Conservation (phyloP, 2,329 filamentous ascomycete species). For the Stemphylium vesicarium region DNA sequence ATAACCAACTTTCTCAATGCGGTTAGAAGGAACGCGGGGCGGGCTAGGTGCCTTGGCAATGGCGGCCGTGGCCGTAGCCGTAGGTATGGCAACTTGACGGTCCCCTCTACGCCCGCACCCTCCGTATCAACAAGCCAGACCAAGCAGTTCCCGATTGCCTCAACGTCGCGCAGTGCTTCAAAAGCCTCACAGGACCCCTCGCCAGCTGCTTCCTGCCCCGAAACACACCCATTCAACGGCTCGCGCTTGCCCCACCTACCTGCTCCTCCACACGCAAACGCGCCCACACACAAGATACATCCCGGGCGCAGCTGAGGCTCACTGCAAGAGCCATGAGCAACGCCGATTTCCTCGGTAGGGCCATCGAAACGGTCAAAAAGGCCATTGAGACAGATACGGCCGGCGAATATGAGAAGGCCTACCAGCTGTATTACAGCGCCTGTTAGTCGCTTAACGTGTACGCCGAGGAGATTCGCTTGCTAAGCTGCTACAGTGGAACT, state of each 20-base stretch:
- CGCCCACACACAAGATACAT: slow-evolving; percentile 5
- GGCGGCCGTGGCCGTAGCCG: slow-evolving; percentile 6
- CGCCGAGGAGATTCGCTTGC: background rate
- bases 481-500: slow-evolving; percentile 71
- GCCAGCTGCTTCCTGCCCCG: background rate
- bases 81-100: slow-evolving; percentile 11
- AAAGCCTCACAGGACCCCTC: background rate
- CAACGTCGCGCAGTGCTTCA: background rate
- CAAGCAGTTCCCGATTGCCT: background rate
- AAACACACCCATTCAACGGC: background rate
- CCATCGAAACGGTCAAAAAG: slow-evolving; percentile 96
- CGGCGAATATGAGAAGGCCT: slow-evolving; percentile 96
- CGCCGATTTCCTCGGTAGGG: slow-evolving; percentile 94
- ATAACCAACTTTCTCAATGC: slow-evolving; percentile 28
- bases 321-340: slow-evolving; percentile 72
- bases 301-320: slow-evolving; percentile 1
- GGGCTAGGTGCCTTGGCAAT: slow-evolving; percentile 12
- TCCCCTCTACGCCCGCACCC: slow-evolving; percentile 8
- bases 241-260: slow-evolving; percentile 8
- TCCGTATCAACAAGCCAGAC: background rate
- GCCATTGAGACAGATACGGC: slow-evolving; percentile 96
- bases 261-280: slow-evolving; percentile 5
- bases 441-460: slow-evolving; percentile 34
- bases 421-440: slow-evolving; percentile 92
- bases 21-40: slow-evolving; percentile 35